These are phyloP conservation scores for Gossypium stocksii DNA, from an alignment of 345 rosid genomes.

Conservation along the genomic window DNA sequence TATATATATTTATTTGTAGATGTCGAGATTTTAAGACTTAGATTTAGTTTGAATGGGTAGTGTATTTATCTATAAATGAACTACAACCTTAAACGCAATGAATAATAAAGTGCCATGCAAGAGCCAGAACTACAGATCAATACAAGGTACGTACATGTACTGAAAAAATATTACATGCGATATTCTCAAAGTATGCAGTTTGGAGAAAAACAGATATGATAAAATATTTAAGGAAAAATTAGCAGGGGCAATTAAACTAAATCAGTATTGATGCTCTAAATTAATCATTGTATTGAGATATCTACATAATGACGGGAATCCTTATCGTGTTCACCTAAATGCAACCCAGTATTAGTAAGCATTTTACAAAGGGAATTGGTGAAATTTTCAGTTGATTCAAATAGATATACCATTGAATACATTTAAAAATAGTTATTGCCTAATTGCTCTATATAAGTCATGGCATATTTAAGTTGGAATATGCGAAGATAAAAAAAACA, in stretches of 20 bases:
- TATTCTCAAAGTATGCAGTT: background rate
- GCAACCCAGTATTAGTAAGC: no score
- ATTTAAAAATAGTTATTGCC: no score
- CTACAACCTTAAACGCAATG: background rate
- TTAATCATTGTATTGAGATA: background rate
- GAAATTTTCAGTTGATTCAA: no score
- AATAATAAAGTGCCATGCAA: background rate
- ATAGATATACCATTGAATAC: no score
- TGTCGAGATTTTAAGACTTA: no score
- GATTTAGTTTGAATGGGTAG: no score
- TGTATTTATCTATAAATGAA: background rate
- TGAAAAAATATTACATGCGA: no score
- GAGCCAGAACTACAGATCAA: constrained; percentile 12
- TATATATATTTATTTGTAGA: no score
- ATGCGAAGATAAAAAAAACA: no score
- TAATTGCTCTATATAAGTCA: no score
- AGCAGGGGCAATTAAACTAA: no score
- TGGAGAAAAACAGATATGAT: background rate
- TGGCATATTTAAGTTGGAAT: no score
- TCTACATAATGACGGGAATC: background rate
- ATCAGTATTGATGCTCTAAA: background rate
- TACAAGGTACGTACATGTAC: background rate
- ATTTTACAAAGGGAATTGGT: background rate
- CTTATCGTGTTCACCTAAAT: background rate
- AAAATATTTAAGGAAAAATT: background rate